Base-by-base conservation (phyloP, 2,329 filamentous ascomycete species). In the Paecilomyces dactylethromorphus region DNA sequence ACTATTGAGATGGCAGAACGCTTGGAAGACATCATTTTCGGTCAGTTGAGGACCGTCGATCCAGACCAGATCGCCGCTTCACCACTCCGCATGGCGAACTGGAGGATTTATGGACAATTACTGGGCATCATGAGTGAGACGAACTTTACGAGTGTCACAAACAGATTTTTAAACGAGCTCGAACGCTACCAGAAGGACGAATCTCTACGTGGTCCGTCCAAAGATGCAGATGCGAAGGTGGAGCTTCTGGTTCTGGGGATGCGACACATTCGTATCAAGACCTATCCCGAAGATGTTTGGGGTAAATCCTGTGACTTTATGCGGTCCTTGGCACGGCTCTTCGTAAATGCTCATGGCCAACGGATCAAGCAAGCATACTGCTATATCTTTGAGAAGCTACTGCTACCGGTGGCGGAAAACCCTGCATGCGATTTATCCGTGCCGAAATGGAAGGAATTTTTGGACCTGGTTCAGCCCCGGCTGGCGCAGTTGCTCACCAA, bases 51-150 rank as follows among this genome's bases (percentile, higher is more conserved):
- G 69, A 89, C 88, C 53, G 89, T 92, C 7, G 92, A 97, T 61
- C 87, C 90, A 0, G 91, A 96, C 7, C 87, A 92, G 68, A 81
- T 87, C 8, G 69, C 75, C 11, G 71, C 71, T 2, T 96, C 92
- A 0, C 87, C 90, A 0, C 79, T 97, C 24, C 91, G 92, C 64
- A 86, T 94, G 75, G 90, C 94, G 13, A 99, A 99, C 68, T 99
- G 93, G 93, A 90, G 91, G 60, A 86, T 99, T 2, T 97, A 97
- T 71, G 88, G 91, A 21, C 90, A 96, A 68, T 80, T 99, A 3
- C 83, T 99, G 0, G 94, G 95, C n/a, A 89, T 92, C 45, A 96
- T 99, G 90, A 97, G 94, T 75, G 89, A 90, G 52, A 87, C 94
- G 63, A 93, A 95, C 70, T 97, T 99, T 72, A 79, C 85, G 15